Percentiles rank a stretch among this genome's conserved stretches.
Evolutionary conservation across 2,329 filamentous ascomycete species (phyloP).

Genomic region (Trichophyton simii): DNA sequence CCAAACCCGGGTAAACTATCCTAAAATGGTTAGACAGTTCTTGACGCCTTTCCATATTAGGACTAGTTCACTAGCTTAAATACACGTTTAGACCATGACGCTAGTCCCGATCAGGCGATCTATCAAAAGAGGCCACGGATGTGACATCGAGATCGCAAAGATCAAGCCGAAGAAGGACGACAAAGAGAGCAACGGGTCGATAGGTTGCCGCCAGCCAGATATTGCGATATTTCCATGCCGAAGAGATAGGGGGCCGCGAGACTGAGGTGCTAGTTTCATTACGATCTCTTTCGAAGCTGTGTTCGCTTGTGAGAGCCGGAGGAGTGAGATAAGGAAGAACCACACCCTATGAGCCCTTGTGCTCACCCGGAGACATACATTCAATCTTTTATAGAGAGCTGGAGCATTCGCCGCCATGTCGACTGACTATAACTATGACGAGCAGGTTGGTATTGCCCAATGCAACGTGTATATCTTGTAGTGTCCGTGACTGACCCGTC

Average conservation of each 20-base stretch:
- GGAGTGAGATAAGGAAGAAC: not conserved
- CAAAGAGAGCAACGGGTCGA: no score
- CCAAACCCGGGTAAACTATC: not conserved
- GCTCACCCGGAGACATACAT: not conserved
- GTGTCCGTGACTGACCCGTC: not conserved
- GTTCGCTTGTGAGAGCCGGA: not conserved
- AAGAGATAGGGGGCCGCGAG: not conserved
- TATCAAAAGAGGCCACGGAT: constrained; percentile 5
- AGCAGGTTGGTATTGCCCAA: constrained; percentile 47
- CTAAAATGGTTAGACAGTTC: not conserved
- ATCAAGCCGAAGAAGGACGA: not conserved
- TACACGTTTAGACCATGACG: not conserved
- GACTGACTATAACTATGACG: constrained; percentile 96
- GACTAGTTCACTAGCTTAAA: not conserved
- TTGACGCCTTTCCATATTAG: not conserved
- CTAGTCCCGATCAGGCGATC: not conserved
- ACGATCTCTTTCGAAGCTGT: not conserved
- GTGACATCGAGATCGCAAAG: not conserved
- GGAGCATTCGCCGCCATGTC: constrained; percentile 37
- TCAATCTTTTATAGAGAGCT: not conserved
- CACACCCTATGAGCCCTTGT: not conserved
- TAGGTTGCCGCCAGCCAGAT: not conserved
- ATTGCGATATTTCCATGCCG: not conserved
- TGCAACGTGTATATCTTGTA: not conserved
- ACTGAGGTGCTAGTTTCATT: not conserved